These are phyloP conservation scores for Monilinia laxa DNA, from an alignment of 2,329 filamentous ascomycete genomes.

Conservation along the genomic window DNA sequence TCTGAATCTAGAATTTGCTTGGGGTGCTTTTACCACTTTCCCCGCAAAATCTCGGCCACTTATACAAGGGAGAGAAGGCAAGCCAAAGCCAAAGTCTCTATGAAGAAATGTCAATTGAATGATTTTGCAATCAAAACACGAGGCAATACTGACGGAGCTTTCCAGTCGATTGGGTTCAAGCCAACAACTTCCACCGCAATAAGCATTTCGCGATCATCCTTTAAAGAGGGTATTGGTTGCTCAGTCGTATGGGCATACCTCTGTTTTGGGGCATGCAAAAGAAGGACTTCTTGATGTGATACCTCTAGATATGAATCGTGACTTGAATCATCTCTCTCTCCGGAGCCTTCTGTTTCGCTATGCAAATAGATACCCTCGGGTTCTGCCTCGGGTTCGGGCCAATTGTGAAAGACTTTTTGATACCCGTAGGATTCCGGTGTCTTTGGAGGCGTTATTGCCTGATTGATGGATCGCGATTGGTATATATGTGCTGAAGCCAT, in stretches of 20 bases:
- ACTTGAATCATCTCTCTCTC: not conserved
- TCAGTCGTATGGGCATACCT: constrained; percentile 49
- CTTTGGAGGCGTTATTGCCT: constrained; percentile 31
- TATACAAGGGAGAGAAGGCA: constrained; percentile 38
- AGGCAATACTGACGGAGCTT: constrained; percentile 73
- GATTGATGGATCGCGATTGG: constrained; percentile 30
- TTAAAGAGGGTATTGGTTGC: constrained; percentile 49
- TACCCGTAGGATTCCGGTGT: constrained; percentile 28
- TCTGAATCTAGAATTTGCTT: constrained; percentile 49
- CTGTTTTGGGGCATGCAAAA: constrained; percentile 52
- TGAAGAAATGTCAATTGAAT: not conserved
- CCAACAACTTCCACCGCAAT: constrained; percentile 61
- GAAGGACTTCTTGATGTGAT: constrained; percentile 47
- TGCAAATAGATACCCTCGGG: constrained; percentile 25
- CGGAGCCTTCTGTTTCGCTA: not conserved
- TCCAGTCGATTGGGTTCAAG: constrained; percentile 80
- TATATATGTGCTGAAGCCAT: constrained; percentile 24
- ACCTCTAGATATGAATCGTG: constrained; percentile 24
- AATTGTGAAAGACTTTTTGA: constrained; percentile 29
- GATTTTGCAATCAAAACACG: not conserved
- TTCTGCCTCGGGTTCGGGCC: constrained; percentile 33
- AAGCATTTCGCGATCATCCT: constrained; percentile 58
- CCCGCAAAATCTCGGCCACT: constrained; percentile 60
- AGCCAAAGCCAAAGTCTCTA: constrained; percentile 39
- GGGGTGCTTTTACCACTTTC: constrained; percentile 53